These are phyloP conservation scores for Chamaecrista fasciculata DNA, from an alignment of 306 rosid genomes.

Conservation along the genomic window DNA sequence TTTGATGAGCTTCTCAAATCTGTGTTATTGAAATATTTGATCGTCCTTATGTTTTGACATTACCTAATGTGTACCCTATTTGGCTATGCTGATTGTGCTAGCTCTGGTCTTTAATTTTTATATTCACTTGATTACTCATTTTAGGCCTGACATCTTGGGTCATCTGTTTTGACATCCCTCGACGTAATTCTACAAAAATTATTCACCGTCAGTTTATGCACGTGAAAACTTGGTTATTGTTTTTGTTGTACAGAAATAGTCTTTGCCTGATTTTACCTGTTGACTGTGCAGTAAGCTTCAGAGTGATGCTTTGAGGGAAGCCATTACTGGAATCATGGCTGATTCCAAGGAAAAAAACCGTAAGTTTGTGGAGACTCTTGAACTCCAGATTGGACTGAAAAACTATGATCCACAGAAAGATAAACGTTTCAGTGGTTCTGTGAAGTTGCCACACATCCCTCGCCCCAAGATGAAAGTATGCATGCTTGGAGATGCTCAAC, in stretches of 20 bases:
- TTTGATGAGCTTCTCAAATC: background rate
- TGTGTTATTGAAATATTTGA: background rate
- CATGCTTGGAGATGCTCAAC: constrained; percentile 94
- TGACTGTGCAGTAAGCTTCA: constrained; percentile 65
- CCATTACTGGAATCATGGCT: constrained; percentile 45
- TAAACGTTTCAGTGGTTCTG: constrained; percentile 86
- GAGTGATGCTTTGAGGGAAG: constrained; percentile 76
- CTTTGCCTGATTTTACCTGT: background rate
- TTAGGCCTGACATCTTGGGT: background rate
- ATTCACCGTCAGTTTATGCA: background rate
- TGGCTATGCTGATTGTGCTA: background rate
- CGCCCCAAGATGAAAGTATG: constrained; percentile 87
- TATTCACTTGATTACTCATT: background rate
- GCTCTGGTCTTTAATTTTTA: too few relatives aligned
- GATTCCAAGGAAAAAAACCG: constrained; percentile 57
- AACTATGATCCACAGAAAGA: constrained; percentile 91
- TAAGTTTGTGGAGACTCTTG: constrained; percentile 75
- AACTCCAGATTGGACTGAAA: constrained; percentile 81
- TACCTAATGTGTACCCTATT: too few relatives aligned
- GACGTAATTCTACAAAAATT: background rate
- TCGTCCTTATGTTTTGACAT: background rate
- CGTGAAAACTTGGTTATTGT: background rate
- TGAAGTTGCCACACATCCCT: constrained; percentile 79
- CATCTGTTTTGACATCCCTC: background rate
- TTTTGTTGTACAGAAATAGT: background rate